Conservation (phyloP, 2,329 filamentous ascomycete species). For the Helminthosporium solani region DNA sequence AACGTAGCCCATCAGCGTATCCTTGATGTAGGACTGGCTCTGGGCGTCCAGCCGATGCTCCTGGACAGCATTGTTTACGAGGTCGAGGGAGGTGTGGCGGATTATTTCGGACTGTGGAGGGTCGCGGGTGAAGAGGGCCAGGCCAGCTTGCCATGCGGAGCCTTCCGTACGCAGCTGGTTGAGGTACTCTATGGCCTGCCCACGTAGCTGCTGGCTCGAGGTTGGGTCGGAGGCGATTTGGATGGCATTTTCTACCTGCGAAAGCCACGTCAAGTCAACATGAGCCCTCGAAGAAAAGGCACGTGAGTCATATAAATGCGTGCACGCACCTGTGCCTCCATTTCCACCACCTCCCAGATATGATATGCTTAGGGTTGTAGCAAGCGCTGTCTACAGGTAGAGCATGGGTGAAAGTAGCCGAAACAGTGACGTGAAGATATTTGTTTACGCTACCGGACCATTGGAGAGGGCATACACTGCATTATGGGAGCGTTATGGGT, state of each 20-base stretch:
- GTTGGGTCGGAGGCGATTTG: constrained; percentile 85
- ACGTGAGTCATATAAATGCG: constrained; percentile 1
- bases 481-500: constrained; percentile 38
- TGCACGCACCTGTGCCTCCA: constrained; percentile 40
- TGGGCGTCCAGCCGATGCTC: constrained; percentile 71
- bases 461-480: constrained; percentile 33
- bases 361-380: constrained; percentile 10
- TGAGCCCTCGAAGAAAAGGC: neutral
- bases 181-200: constrained; percentile 81
- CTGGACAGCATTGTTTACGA: constrained; percentile 89
- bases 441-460: constrained; percentile 38
- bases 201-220: constrained; percentile 69
- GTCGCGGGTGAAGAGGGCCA: constrained; percentile 77
- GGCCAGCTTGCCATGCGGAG: constrained; percentile 87
- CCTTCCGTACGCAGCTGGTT: constrained; percentile 77
- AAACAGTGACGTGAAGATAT: constrained; percentile 16
- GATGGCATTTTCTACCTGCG: constrained; percentile 88
- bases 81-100: constrained; percentile 84
- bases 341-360: constrained; percentile 36
- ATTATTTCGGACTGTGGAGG: constrained; percentile 79
- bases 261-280: constrained; percentile 1
- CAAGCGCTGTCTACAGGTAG: constrained; percentile 14
- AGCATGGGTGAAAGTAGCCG: constrained; percentile 21
- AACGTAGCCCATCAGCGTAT: constrained; percentile 79
- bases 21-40: constrained; percentile 73